Base-by-base conservation (phyloP, 768 basidiomycete species). In the Termitomyces sp. region DNA sequence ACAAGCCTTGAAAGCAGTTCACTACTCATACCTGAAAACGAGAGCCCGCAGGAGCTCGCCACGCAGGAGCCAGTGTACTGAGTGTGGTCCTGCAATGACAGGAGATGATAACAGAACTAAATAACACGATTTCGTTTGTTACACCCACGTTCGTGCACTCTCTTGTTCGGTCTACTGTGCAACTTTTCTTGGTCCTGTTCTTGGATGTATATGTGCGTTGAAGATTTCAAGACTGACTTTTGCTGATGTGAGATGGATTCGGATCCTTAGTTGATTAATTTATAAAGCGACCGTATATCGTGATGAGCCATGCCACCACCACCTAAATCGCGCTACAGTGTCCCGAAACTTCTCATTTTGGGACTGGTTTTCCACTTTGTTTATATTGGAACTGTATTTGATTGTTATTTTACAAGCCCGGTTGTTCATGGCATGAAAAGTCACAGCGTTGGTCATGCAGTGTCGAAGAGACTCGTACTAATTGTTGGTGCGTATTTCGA, bases 401-500 rank as follows among this genome's bases (percentile, higher is more conserved):
- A 94, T 74, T 93, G 92, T 73, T 95, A 94, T 71, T 95, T 95
- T 71, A 89, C 85, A 31, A 90, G 86, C 66, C 89, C 91, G 0
- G 89, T 92, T 8, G 89, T 91, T 29, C 81, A 86, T 77, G 90
- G 89, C 54, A 92, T 92, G 89, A 70, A 77, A 65, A 83, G 79
- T 50, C 81, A 83, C 67, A 79, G 79, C 3, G 69, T 79, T 2
- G 72, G 71, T 9, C 63, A 67, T 5, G 78, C 82, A 38, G 80
- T 83, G 60, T 83, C 92, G 10, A 88, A 89, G 66, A 81, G 92
- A 4, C 77, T 94, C 36, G 91, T 92, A 3, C 81, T 94, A 25
- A 88, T 94, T 65, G 85, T 94, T 34, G 92, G 92, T 88, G 68
- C 63, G 80, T 70, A 47, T 34, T 29, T 11, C 29, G 42, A 15